Conservation (phyloP, 352 stramenopile species). For the Phytophthora ohioensis region DNA sequence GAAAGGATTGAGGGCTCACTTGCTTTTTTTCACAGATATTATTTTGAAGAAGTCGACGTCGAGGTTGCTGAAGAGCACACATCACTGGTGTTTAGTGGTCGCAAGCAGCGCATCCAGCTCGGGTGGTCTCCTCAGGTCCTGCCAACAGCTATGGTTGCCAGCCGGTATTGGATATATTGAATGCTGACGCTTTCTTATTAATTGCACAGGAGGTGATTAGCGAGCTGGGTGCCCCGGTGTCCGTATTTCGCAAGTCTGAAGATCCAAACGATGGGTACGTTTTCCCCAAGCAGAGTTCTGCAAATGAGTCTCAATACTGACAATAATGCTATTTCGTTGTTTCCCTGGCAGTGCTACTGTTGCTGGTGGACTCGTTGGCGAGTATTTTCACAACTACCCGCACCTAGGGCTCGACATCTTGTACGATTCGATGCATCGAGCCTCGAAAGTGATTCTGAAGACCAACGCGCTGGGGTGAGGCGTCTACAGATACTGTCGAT, state of each 20-base stretch:
- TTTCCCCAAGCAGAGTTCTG: neutral
- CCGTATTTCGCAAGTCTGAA: constrained; percentile 82
- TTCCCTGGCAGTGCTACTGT: constrained; percentile 49
- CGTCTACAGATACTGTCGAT: neutral
- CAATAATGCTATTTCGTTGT: constrained; percentile 11
- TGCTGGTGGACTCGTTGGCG: constrained; percentile 59
- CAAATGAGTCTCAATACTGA: neutral
- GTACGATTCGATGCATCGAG: constrained; percentile 75
- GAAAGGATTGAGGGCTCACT: constrained; percentile 3
- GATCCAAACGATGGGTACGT: constrained; percentile 72
- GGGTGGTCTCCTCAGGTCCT: constrained; percentile 85
- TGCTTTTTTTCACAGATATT: constrained; percentile 51
- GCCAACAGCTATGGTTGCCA: neutral
- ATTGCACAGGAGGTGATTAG: constrained; percentile 73
- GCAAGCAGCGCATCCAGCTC: constrained; percentile 76
- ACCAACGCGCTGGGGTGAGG: constrained; percentile 78
- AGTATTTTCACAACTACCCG: constrained; percentile 91
- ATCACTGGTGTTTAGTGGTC: constrained; percentile 57
- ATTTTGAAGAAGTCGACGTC: constrained; percentile 77
- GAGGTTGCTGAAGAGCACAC: constrained; percentile 55
- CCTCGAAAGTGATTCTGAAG: constrained; percentile 83
- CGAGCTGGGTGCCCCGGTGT: constrained; percentile 76
- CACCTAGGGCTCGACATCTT: constrained; percentile 83
- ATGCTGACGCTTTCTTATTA: neutral
- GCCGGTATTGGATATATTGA: neutral